A percentile compares a stretch with the other conserved stretches of the same genome.
Evolutionary conservation across 2,329 filamentous ascomycete genomes (phyloP).

Genomic region (Diplodia sapinea): DNA sequence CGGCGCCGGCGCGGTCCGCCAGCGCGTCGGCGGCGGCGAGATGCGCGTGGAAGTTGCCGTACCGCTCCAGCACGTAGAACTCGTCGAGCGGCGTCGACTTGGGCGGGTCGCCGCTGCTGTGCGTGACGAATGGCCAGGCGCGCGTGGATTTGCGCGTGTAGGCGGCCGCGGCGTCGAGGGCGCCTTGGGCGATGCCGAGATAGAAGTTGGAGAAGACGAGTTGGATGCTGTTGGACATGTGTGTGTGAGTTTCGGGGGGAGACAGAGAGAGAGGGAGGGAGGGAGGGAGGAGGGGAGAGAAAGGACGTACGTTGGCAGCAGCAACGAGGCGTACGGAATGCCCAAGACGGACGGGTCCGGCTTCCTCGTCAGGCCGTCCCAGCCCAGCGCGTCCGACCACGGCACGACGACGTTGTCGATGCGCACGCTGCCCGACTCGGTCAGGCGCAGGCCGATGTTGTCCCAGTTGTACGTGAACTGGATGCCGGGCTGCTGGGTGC

Average conservation of each 20-base stretch:
- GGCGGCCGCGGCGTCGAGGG: slow-evolving; percentile 60
- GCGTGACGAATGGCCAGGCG: slow-evolving; percentile 63
- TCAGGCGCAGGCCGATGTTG: slow-evolving; percentile 67
- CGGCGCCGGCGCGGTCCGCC: slow-evolving; percentile 61
- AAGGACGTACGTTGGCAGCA: slow-evolving; percentile 58
- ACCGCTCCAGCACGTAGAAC: slow-evolving; percentile 69
- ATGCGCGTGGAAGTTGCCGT: slow-evolving; percentile 68
- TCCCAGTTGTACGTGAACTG: slow-evolving; percentile 67
- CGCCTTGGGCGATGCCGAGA: slow-evolving; percentile 66
- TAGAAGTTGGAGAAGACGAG: slow-evolving; percentile 72
- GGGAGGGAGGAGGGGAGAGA: too few species aligned
- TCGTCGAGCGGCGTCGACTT: slow-evolving; percentile 66
- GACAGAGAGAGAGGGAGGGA: too few species aligned
- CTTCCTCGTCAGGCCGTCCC: slow-evolving; percentile 58
- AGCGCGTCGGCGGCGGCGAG: slow-evolving; percentile 65
- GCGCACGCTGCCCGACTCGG: slow-evolving; percentile 67
- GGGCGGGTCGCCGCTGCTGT: slow-evolving; percentile 57
- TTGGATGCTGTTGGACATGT: slow-evolving; percentile 56
- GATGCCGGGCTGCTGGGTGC: slow-evolving; percentile 64
- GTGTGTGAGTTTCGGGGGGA: background rate
- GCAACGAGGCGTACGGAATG: slow-evolving; percentile 62
- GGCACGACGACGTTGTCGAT: slow-evolving; percentile 63
- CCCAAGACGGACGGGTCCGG: slow-evolving; percentile 58
- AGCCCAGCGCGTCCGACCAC: slow-evolving; percentile 68
- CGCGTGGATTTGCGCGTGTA: slow-evolving; percentile 65